Percentiles rank a stretch among this genome's conserved stretches.
phyloP scores from a whole-genome alignment of 2,329 filamentous ascomycete genomes.

The Phaeosphaeria sp. region DNA sequence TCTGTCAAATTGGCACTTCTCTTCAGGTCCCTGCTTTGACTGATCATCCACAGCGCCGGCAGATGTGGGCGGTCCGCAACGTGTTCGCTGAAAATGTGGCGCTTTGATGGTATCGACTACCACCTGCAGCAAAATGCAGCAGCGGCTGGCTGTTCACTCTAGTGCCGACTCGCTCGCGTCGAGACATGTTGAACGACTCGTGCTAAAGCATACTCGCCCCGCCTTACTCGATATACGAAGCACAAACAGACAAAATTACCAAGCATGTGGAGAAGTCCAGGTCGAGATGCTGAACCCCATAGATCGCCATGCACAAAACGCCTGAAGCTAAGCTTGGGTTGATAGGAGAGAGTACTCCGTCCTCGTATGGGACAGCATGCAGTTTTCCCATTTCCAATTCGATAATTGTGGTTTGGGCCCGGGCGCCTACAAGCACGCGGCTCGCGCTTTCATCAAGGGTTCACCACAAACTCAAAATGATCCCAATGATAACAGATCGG shows the following conservation, averaged over 20 bases:
- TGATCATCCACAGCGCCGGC: neutral
- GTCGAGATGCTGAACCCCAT: neutral
- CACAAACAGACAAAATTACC: neutral
- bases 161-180: neutral
- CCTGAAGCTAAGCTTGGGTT: neutral
- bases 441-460: neutral
- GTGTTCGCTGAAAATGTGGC: neutral
- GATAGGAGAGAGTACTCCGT: neutral
- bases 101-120: neutral
- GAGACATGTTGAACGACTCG: neutral
- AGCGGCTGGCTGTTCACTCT: slow-evolving; percentile 1
- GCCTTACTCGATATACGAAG: neutral
- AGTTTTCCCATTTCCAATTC: neutral
- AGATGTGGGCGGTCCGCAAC: slow-evolving; percentile 1
- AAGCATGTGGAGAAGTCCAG: neutral
- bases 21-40: neutral
- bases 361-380: neutral
- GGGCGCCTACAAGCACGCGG: neutral
- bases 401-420: neutral
- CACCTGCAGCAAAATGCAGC: neutral
- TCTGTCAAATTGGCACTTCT: neutral
- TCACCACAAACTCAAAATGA: neutral
- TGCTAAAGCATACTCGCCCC: neutral
- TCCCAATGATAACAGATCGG: neutral
- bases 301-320: neutral